Evolutionary conservation across 2,329 filamentous ascomycete species (phyloP).

Genomic region (Sarocladium brachiariae): DNA sequence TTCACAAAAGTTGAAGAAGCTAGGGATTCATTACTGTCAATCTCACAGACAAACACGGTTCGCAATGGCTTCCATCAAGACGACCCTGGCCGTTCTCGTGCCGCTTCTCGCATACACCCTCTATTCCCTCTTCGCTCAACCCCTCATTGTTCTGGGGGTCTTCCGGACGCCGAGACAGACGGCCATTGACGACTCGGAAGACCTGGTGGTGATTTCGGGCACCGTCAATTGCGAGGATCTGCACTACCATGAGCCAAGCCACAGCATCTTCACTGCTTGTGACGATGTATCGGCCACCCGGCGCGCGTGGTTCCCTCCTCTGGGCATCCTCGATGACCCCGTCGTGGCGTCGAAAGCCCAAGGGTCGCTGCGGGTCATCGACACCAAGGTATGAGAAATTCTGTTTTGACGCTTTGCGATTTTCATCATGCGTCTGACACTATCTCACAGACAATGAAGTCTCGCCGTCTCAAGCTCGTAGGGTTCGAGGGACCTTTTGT

Average conservation of each 20-base stretch:
- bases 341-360: conserved; percentile 26
- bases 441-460: conserved; percentile 35
- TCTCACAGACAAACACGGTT: no score
- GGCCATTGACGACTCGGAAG: not conserved
- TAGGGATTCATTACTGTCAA: no score
- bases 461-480: conserved; percentile 38
- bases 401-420: no score
- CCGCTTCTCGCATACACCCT: not conserved
- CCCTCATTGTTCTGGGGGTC: not conserved
- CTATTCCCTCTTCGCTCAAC: not conserved
- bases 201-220: conserved; percentile 21
- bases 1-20: no score
- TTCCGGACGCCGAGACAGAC: not conserved
- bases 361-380: conserved; percentile 45
- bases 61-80: no score
- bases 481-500: conserved; percentile 47
- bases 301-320: conserved; percentile 45
- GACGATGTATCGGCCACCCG: conserved; percentile 35
- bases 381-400: conserved; percentile 38
- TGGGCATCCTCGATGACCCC: conserved; percentile 34
- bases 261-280: conserved; percentile 50
- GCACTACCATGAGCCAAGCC: conserved; percentile 43
- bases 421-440: no score
- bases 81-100: not conserved
- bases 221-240: conserved; percentile 54